Evolutionary conservation across 2,329 filamentous ascomycete genomes (phyloP).

Genomic region (Capronia coronata): DNA sequence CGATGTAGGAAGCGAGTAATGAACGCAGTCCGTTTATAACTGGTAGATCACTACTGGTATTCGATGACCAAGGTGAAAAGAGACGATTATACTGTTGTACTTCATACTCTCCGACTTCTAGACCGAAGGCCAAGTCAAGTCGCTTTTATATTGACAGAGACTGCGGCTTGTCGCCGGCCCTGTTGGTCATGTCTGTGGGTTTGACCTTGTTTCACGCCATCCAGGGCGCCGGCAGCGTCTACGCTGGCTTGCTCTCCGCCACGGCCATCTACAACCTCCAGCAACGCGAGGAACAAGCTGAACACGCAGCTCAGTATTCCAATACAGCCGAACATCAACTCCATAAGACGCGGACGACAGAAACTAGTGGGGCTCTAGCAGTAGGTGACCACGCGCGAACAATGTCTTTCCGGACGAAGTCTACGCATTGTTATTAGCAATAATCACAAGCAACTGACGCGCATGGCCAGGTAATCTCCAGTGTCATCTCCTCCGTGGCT

Average conservation of each 20-base stretch:
- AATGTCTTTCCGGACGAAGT: not conserved
- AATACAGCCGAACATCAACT: conserved; percentile 17
- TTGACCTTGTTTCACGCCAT: conserved; percentile 17
- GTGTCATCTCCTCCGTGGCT: conserved; percentile 11
- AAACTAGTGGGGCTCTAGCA: conserved; percentile 20
- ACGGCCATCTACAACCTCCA: conserved; percentile 23
- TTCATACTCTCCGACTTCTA: not conserved
- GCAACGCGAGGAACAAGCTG: conserved; percentile 19
- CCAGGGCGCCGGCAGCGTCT: conserved; percentile 14
- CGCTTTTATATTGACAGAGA: no score
- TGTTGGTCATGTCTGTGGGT: conserved; percentile 11
- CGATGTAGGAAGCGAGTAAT: no score
- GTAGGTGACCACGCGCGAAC: conserved; percentile 11
- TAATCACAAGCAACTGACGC: not conserved
- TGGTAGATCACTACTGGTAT: no score
- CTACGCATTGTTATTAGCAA: not conserved
- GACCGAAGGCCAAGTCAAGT: no score
- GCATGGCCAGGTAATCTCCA: conserved; percentile 9
- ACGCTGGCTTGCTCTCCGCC: conserved; percentile 14
- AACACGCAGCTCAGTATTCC: conserved; percentile 20
- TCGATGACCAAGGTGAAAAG: no score
- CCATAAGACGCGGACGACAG: conserved; percentile 24
- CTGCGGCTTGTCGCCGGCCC: not conserved
- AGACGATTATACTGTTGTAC: no score
- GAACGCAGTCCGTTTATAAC: no score